phyloP scores from a whole-genome alignment of 106 monocot genomes.

The Dendrobium officinale region DNA sequence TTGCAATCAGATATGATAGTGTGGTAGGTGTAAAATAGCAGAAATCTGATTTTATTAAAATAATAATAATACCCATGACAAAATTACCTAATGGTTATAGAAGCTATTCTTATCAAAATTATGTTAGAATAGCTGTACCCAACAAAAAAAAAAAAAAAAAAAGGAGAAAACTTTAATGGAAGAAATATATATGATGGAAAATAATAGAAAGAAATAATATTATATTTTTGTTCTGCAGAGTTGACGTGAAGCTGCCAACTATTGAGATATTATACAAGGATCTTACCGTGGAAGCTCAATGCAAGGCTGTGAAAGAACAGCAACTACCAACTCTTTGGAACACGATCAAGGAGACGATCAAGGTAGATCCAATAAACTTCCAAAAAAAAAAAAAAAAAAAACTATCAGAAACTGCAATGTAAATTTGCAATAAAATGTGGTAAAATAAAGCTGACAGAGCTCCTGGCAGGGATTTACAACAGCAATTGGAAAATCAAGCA shows the following conservation, averaged over 20 bases:
- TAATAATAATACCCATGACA: too few relatives aligned
- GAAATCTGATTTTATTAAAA: too few relatives aligned
- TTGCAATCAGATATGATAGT: too few relatives aligned
- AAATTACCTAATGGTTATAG: too few relatives aligned
- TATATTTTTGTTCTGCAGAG: neutral
- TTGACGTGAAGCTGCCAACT: conserved; percentile 13
- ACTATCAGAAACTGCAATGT: neutral
- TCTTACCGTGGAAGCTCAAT: conserved; percentile 11
- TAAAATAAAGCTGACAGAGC: too few relatives aligned
- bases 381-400: neutral
- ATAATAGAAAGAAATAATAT: too few relatives aligned
- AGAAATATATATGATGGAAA: too few relatives aligned
- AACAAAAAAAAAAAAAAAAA: too few relatives aligned
- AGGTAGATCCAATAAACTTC: neutral
- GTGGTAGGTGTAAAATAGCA: too few relatives aligned
- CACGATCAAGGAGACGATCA: neutral
- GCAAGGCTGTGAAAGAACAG: neutral
- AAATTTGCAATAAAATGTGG: neutral
- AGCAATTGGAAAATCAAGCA: neutral
- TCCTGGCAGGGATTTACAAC: conserved; percentile 7
- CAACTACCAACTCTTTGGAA: conserved; percentile 16
- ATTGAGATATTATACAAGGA: conserved; percentile 11
- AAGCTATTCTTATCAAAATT: too few relatives aligned
- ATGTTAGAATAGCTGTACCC: too few relatives aligned
- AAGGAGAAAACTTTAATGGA: too few relatives aligned